Percentiles rank a stretch among this genome's conserved stretches.
These are phyloP conservation scores for Heritiera fomes DNA, from an alignment of 345 rosid genomes.

Conservation along the genomic window DNA sequence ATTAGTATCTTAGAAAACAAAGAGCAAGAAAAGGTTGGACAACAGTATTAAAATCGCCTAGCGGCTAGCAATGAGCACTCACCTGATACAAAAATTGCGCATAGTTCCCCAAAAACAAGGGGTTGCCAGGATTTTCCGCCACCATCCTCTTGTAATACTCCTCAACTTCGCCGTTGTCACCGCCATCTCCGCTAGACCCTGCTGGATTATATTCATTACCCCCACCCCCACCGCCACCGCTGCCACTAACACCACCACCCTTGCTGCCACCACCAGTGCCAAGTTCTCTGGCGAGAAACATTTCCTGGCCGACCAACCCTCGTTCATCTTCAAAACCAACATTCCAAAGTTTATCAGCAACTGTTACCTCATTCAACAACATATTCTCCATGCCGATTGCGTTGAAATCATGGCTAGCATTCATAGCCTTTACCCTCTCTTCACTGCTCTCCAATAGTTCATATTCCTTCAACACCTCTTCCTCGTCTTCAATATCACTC, in stretches of 20 bases:
- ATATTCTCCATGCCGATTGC: conserved; percentile 8
- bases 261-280: conserved; percentile 29
- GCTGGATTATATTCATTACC: conserved; percentile 28
- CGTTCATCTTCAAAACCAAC: conserved; percentile 24
- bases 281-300: conserved; percentile 47
- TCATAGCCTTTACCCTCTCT: not conserved
- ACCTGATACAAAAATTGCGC: conserved; percentile 62
- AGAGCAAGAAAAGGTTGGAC: not conserved
- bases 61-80: not conserved
- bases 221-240: conserved; percentile 27
- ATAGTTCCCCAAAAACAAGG: conserved; percentile 58
- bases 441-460: not conserved
- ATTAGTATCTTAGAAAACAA: not conserved
- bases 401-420: not conserved
- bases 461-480: conserved; percentile 22
- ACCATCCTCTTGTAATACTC: conserved; percentile 58
- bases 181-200: conserved; percentile 36
- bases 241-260: conserved; percentile 9
- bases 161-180: conserved; percentile 37
- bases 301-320: conserved; percentile 29
- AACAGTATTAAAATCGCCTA: not conserved
- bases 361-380: conserved; percentile 24
- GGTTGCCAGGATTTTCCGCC: conserved; percentile 53
- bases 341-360: conserved; percentile 19
- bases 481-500: conserved; percentile 25